These are phyloP conservation scores for Pestalotiopsis sp. DNA, from an alignment of 2,329 filamentous ascomycete genomes.

Conservation along the genomic window DNA sequence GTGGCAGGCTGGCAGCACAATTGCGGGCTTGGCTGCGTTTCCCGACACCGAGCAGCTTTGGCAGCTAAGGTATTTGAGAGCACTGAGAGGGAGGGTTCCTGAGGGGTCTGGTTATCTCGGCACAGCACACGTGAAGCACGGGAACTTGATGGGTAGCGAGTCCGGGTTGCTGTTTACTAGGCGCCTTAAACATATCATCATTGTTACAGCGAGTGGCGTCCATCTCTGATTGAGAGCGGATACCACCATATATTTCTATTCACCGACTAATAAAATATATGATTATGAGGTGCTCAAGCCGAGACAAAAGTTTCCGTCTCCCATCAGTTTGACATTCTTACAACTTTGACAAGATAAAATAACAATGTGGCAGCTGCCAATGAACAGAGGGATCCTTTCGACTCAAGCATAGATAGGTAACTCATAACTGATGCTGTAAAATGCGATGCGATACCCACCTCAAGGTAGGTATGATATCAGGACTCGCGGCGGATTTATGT, in stretches of 20 bases:
- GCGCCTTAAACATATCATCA: background rate
- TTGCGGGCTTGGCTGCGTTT: background rate
- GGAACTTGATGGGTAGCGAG: background rate
- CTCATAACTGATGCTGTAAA: no score
- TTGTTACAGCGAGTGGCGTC: background rate
- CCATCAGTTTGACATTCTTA: background rate
- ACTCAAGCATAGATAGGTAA: background rate
- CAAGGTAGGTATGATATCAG: no score
- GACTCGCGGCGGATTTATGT: background rate
- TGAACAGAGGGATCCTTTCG: background rate
- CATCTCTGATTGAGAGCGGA: background rate
- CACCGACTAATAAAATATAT: background rate
- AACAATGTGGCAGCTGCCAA: no score
- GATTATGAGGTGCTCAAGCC: background rate
- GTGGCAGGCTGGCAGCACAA: background rate
- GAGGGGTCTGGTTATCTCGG: background rate
- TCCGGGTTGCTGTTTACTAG: background rate
- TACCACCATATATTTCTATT: background rate
- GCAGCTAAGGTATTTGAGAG: background rate
- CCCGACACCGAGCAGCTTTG: background rate
- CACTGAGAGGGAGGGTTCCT: background rate
- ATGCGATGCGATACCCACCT: no score
- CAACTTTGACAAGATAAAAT: no score
- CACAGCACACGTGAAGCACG: background rate
- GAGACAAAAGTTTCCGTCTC: background rate